Evolutionary conservation across 352 stramenopile species (phyloP), one percentile per base, ranked within the genome.

Genomic region (Globisporangium recalcitrans): DNA sequence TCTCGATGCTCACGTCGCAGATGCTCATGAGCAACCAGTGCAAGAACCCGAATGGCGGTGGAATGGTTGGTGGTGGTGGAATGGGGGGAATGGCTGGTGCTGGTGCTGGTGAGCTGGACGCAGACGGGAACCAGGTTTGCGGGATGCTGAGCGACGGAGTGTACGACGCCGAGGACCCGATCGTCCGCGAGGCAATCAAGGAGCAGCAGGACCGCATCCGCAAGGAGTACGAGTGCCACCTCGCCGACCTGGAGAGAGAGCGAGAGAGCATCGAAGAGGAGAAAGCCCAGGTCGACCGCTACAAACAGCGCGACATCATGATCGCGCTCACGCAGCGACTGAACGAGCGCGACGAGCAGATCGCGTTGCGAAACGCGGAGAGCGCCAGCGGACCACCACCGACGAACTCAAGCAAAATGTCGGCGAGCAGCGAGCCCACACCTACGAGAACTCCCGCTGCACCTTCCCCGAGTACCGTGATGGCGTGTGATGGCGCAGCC

Each of bases 251-350:
- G 7, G 94, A 98, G 71, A 91, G 94, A 22, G 94, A 98, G 65
- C 80, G 93, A 6, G 91, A 98, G 68, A 96, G 77, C 4, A 98
- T 98, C 38, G 91, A 97, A 42, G 85, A 97, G 62, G 93, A 98
- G 64, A 98, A 98, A 53, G 91, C 94, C 6, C 91, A 98, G 66
- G 93, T 98, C 14, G 95, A 98, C 60, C 78, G 95, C 24, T 98
- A 98, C 78, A 98, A 98, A 73, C 93, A 98, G 68, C 80, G 94
- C 3, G 95, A 98, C 67, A 98, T 98, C 40, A 98, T 98, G 93
- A 98, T 98, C 51, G 93, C 93, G 10, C 74, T 98, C 29, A 98
- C 95, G 19, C 94, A 98, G 68, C 75, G 95, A 0, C 68, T 98
- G 16, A 98, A 98, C 59, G 93, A 98, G 58, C 87, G 95, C 9